A percentile compares a stretch with the other conserved stretches of the same genome.
Conservation (phyloP, 2,329 filamentous ascomycete genomes). For the Stemphylium lycopersici region DNA sequence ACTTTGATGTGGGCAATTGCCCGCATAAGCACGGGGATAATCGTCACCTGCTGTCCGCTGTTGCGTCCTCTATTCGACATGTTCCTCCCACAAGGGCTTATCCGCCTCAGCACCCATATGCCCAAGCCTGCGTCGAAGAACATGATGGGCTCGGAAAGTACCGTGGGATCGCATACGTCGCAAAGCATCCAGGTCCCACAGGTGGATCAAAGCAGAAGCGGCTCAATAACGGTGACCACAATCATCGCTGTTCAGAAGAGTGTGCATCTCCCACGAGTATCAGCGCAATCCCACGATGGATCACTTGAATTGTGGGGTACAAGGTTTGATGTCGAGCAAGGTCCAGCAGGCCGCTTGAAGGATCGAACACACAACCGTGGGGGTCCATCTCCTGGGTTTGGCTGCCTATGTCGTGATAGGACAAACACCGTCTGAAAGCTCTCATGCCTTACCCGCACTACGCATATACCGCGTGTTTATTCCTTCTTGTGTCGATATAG, state of each 20-base stretch:
- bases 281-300: constrained; percentile 15
- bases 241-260: constrained; percentile 22
- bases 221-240: constrained; percentile 28
- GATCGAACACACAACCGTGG: neutral
- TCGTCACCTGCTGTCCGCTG: constrained; percentile 32
- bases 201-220: neutral
- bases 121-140: neutral
- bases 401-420: neutral
- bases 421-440: neutral
- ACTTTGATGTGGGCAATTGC: constrained; percentile 28
- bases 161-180: neutral
- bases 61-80: constrained; percentile 34
- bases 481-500: neutral
- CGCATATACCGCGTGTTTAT: neutral
- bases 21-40: constrained; percentile 32
- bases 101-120: constrained; percentile 7
- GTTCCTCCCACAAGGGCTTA: constrained; percentile 18
- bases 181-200: neutral
- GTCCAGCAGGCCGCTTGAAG: constrained; percentile 1
- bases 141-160: too few relatives aligned
- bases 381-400: neutral
- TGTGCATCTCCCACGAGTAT: neutral
- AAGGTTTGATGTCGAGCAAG: constrained; percentile 24
- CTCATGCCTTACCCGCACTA: neutral
- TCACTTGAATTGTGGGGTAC: constrained; percentile 16